These are phyloP conservation scores for Ascochyta lentis DNA, from an alignment of 2,329 filamentous ascomycete genomes.

Conservation along the genomic window DNA sequence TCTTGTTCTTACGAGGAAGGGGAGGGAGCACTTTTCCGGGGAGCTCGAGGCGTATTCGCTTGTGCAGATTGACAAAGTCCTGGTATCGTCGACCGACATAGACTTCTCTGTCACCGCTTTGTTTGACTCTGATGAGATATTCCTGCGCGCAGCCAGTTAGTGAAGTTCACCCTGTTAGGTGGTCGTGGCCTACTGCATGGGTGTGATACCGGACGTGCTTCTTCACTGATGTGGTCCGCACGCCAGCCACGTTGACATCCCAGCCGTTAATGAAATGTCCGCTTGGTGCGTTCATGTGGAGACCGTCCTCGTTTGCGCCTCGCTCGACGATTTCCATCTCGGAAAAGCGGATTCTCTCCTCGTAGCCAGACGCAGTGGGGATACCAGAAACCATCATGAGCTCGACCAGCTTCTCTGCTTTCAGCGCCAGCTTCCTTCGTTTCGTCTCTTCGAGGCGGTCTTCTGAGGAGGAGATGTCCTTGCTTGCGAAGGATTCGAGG, in stretches of 20 bases:
- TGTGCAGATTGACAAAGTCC: slow-evolving; percentile 83
- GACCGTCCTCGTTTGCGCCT: slow-evolving; percentile 87
- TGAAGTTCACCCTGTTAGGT: too few relatives aligned
- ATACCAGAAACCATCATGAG: slow-evolving; percentile 99
- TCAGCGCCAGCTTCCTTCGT: slow-evolving; percentile 85
- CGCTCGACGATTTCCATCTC: slow-evolving; percentile 97
- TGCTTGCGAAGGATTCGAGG: slow-evolving; percentile 94
- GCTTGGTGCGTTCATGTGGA: slow-evolving; percentile 86
- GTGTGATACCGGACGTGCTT: slow-evolving; percentile 88
- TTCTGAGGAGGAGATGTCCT: slow-evolving; percentile 96
- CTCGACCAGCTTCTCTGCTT: slow-evolving; percentile 95
- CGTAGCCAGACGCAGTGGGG: slow-evolving; percentile 93
- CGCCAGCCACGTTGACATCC: slow-evolving; percentile 95
- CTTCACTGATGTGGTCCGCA: slow-evolving; percentile 80
- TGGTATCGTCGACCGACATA: slow-evolving; percentile 88
- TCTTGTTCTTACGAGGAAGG: slow-evolving; percentile 90
- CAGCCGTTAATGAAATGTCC: slow-evolving; percentile 93
- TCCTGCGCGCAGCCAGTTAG: slow-evolving; percentile 62
- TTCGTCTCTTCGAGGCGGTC: slow-evolving; percentile 97
- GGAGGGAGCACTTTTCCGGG: slow-evolving; percentile 89
- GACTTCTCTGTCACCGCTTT: slow-evolving; percentile 74
- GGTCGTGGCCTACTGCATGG: slow-evolving; percentile 72
- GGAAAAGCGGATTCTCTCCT: slow-evolving; percentile 94
- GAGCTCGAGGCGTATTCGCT: slow-evolving; percentile 79
- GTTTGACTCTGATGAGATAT: slow-evolving; percentile 87